Evolutionary conservation across 345 rosid species (phyloP).

Genomic region (Arabidopsis arenosa): DNA sequence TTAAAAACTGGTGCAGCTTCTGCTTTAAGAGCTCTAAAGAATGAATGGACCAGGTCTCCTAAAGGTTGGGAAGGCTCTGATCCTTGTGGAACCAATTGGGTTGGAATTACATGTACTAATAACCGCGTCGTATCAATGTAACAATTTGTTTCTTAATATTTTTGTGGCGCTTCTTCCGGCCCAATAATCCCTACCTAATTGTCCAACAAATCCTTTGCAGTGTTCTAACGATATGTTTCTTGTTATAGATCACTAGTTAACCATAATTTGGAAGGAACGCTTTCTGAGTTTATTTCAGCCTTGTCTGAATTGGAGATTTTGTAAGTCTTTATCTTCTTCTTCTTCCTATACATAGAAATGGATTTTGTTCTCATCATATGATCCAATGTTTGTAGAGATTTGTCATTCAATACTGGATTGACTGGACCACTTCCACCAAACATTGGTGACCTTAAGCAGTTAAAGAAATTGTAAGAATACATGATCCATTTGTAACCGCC

Average conservation of each 20-base stretch:
- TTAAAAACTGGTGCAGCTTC: background rate
- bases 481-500: background rate
- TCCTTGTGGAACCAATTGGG: background rate
- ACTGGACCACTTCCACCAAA: conserved; percentile 62
- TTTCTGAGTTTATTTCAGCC: conserved; percentile 53
- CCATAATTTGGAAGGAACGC: conserved; percentile 54
- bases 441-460: conserved; percentile 60
- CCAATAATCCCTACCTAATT: too few relatives aligned
- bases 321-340: too few relatives aligned
- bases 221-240: background rate
- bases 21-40: background rate
- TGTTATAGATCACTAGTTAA: conserved; percentile 57
- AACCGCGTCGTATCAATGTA: background rate
- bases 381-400: conserved; percentile 54
- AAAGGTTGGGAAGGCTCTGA: background rate
- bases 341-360: background rate
- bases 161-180: background rate
- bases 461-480: conserved; percentile 58
- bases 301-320: conserved; percentile 57
- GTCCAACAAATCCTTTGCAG: background rate
- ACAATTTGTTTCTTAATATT: background rate
- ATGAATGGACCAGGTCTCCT: background rate
- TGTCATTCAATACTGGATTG: conserved; percentile 62
- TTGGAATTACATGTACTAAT: background rate
- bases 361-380: conserved; percentile 28